Evolutionary conservation across 257 asterid genomes (phyloP), one percentile per base, ranked within the genome.

Genomic region (Parsonsia alboflavescens): DNA sequence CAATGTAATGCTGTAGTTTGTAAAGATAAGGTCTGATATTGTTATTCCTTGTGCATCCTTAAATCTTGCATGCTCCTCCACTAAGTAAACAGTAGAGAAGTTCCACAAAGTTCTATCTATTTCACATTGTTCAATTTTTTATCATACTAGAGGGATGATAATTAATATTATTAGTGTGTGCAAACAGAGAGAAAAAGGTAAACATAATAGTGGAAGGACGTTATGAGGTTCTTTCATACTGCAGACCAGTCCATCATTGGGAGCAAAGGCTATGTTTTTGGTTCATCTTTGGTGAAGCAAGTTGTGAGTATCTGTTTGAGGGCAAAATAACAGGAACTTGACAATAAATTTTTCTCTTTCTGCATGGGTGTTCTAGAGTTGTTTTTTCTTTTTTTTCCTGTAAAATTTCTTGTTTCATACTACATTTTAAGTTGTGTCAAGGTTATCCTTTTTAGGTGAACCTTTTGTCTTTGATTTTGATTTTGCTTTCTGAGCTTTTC

Each of bases 401-500:
- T 48, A n/a, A 24, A 22, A 3, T 21, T 26, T 50, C 26, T 22
- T 64, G 2, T 6, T 62, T 61, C 6, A 62, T 22, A 5, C 46
- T 28, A 22, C 74, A 48, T 72, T 69, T 30, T 24, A 24, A 57
- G 19, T 16, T 7, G 63, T 49, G 48, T 45, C 21, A 53, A 53
- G 65, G 11, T 30, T 39, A 42, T 58, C 71, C 19, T 68, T 46
- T 16, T 45, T 13, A 41, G 24, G 58, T 11, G 4, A 21, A 10
- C 44, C 10, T n/a, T 10, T 46, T 7, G 9, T 58, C 3, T 56
- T 13, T 33, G n/a, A 70, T 39, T 6, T 6, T 30, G 28, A 10
- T 58, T 59, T 39, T 70, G 63, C 75, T 76, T 70, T 62, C 70
- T 76, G 21, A 7, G 53, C 13, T 16, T 69, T n/a, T 22, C 7